These are phyloP conservation scores for Kuraishia hungarica DNA, from an alignment of 805 yeast genomes.

Conservation along the genomic window DNA sequence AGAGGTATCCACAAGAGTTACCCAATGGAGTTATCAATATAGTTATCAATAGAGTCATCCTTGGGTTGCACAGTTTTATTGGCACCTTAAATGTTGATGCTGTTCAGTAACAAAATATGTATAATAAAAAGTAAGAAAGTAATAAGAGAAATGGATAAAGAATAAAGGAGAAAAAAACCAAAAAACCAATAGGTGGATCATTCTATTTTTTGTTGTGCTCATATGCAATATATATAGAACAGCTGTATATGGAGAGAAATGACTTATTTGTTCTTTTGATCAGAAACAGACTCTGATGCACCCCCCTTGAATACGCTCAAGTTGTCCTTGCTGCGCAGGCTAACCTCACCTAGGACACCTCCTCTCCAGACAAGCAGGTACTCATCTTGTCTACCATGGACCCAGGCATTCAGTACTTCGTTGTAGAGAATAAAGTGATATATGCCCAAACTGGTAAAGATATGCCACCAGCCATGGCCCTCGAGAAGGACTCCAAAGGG, in stretches of 20 bases:
- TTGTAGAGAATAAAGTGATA: constrained; percentile 71
- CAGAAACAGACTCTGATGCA: neutral
- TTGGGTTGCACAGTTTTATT: no score
- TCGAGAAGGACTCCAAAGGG: constrained; percentile 82
- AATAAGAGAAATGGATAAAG: no score
- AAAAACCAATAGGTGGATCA: no score
- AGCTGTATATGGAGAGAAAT: neutral
- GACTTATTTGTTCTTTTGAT: neutral
- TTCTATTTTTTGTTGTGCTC: neutral
- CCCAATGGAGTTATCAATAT: no score
- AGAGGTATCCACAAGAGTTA: no score
- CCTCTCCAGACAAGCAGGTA: constrained; percentile 48
- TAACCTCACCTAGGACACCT: constrained; percentile 47
- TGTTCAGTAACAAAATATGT: no score
- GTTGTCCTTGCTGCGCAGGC: constrained; percentile 7
- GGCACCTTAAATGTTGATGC: no score
- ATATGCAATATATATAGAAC: neutral
- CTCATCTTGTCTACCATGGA: constrained; percentile 40
- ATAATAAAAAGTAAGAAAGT: no score
- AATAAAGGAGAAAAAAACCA: no score
- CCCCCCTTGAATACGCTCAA: neutral
- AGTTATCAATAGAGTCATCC: no score
- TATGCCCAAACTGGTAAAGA: constrained; percentile 73
- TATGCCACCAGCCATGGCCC: constrained; percentile 96
- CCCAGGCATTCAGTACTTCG: constrained; percentile 62